Evolutionary conservation across 2,329 filamentous ascomycete species (phyloP).

Genomic region (Xenoacremonium recifei): DNA sequence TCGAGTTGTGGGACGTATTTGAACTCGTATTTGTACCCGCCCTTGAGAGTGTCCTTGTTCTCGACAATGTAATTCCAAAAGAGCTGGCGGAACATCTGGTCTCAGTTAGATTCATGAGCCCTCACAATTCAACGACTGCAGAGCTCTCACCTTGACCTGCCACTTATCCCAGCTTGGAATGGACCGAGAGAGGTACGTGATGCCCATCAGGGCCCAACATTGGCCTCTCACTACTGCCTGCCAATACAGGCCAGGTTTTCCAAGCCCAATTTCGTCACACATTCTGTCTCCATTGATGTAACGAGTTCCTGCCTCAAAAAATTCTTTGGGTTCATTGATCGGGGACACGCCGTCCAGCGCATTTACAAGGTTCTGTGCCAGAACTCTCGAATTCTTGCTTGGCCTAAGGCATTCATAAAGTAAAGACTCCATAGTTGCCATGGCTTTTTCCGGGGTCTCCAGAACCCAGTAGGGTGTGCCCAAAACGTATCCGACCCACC

Average conservation of each 20-base stretch:
- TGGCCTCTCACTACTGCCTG: conserved; percentile 30
- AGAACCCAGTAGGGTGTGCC: conserved; percentile 28
- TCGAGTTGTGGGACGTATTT: conserved; percentile 3
- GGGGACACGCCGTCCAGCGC: conserved; percentile 35
- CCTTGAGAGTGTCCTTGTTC: conserved; percentile 2
- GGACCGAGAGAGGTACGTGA: conserved; percentile 2
- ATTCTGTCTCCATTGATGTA: conserved; percentile 37
- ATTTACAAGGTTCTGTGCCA: conserved; percentile 38
- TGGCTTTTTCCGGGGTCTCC: conserved; percentile 20
- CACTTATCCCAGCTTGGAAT: conserved; percentile 2
- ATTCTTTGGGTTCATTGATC: conserved; percentile 32
- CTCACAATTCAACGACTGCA: neutral
- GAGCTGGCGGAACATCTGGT: neutral
- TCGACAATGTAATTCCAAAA: conserved; percentile 4
- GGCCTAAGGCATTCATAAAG: conserved; percentile 32
- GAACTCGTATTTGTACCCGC: conserved; percentile 6
- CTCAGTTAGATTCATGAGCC: too few relatives aligned
- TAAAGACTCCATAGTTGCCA: conserved; percentile 33
- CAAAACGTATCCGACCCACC: conserved; percentile 31
- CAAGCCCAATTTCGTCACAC: conserved; percentile 34
- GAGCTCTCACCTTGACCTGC: conserved; percentile 2
- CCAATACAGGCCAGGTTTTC: conserved; percentile 25
- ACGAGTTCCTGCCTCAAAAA: conserved; percentile 36
- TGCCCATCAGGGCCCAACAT: conserved; percentile 20
- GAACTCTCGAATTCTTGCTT: conserved; percentile 31